A percentile compares a stretch with the other conserved stretches of the same genome.
Evolutionary conservation across 768 basidiomycete species (phyloP).

Genomic region (Hericium alpestre): DNA sequence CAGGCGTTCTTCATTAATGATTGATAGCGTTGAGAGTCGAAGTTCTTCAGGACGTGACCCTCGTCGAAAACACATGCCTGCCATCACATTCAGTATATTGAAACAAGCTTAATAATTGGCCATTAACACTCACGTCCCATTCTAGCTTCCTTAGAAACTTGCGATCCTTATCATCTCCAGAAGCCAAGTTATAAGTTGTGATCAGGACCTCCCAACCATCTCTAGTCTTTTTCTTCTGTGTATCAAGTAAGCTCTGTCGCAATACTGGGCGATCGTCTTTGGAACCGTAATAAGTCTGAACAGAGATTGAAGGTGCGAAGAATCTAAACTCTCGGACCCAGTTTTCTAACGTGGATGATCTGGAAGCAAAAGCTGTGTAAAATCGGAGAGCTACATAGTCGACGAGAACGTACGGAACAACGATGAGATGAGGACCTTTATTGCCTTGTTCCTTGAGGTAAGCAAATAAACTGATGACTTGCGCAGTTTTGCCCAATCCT

Average conservation of each 20-base stretch:
- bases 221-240: slow-evolving; percentile 35
- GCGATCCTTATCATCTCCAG: slow-evolving; percentile 76
- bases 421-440: slow-evolving; percentile 81
- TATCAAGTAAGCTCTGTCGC: slow-evolving; percentile 60
- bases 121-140: slow-evolving; percentile 67
- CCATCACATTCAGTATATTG: not conserved
- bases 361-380: slow-evolving; percentile 19
- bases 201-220: slow-evolving; percentile 87
- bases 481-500: slow-evolving; percentile 98
- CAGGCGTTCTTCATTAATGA: slow-evolving; percentile 77
- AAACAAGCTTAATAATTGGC: not conserved
- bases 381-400: not conserved
- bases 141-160: slow-evolving; percentile 86
- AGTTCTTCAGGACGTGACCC: slow-evolving; percentile 95
- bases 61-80: slow-evolving; percentile 95
- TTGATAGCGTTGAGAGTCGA: slow-evolving; percentile 93
- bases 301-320: slow-evolving; percentile 77
- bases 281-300: slow-evolving; percentile 89
- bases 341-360: slow-evolving; percentile 94
- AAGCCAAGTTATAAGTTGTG: slow-evolving; percentile 92
- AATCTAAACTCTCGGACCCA: slow-evolving; percentile 95
- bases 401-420: slow-evolving; percentile 72
- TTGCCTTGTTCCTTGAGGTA: slow-evolving; percentile 71
- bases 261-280: slow-evolving; percentile 76
- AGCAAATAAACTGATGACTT: slow-evolving; percentile 95